These are phyloP conservation scores for Daldinia concentrica DNA, from an alignment of 495 filamentous ascomycete species.

Conservation along the genomic window DNA sequence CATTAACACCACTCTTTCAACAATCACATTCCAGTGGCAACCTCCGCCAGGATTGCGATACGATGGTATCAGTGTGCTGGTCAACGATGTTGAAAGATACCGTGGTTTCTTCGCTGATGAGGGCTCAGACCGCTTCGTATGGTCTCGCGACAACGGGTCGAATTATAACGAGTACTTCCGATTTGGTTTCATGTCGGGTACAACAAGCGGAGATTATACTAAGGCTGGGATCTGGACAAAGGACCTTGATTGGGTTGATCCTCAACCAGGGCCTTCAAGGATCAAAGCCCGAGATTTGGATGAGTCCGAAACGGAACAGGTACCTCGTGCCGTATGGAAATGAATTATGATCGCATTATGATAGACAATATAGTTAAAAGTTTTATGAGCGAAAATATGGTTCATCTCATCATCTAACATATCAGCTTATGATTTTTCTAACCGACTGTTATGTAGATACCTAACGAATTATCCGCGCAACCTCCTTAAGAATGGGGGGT, in stretches of 20 bases:
- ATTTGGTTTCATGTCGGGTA: conserved; percentile 81
- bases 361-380: neutral
- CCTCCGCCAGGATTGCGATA: conserved; percentile 67
- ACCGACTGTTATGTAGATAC: no score
- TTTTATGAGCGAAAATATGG: neutral
- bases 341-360: conserved; percentile 28
- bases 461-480: no score
- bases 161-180: conserved; percentile 78
- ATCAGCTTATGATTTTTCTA: no score
- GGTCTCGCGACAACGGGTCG: conserved; percentile 52
- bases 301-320: conserved; percentile 21
- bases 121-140: conserved; percentile 57
- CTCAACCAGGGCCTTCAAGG: conserved; percentile 58
- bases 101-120: conserved; percentile 65
- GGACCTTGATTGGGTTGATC: conserved; percentile 73
- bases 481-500: no score
- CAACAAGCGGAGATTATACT: conserved; percentile 76
- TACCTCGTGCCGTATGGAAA: conserved; percentile 34
- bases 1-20: conserved; percentile 49
- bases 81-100: conserved; percentile 94
- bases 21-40: conserved; percentile 65
- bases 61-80: conserved; percentile 85
- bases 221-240: conserved; percentile 79
- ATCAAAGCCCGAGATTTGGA: conserved; percentile 44
- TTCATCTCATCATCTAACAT: neutral